Conservation (phyloP, 208 protist species). For the Leishmania guyanensis region DNA sequence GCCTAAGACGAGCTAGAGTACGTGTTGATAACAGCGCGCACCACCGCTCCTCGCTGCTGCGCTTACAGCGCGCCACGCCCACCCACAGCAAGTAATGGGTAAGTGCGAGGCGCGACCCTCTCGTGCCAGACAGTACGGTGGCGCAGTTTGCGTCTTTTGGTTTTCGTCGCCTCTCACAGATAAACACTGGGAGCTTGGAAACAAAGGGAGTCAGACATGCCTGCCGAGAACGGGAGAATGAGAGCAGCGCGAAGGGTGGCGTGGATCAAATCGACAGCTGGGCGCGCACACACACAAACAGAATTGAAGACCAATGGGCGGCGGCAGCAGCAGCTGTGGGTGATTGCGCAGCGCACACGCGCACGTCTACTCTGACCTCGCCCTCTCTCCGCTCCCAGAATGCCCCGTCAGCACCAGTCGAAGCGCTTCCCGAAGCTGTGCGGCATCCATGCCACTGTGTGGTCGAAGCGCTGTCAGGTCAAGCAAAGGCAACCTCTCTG, state of each 20-base stretch:
- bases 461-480: conserved; percentile 42
- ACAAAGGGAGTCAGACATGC: background rate
- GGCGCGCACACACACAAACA: background rate
- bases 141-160: background rate
- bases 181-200: background rate
- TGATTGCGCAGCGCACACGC: background rate
- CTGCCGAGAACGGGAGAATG: background rate
- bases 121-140: background rate
- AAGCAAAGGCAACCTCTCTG: conserved; percentile 36
- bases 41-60: background rate
- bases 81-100: background rate
- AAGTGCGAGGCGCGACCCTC: background rate
- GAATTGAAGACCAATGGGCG: background rate
- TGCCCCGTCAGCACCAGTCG: conserved; percentile 28
- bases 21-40: background rate
- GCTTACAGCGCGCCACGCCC: background rate
- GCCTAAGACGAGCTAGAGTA: background rate
- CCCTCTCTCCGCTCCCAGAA: background rate
- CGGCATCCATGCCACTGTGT: conserved; percentile 51
- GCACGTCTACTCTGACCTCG: background rate
- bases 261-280: background rate
- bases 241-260: background rate
- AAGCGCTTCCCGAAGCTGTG: conserved; percentile 36
- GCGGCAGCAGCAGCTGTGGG: background rate
- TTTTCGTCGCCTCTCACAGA: background rate